Evolutionary conservation across 2,329 filamentous ascomycete species (phyloP), one percentile per base, ranked within the genome.

Genomic region (Pseudonectria buxi): DNA sequence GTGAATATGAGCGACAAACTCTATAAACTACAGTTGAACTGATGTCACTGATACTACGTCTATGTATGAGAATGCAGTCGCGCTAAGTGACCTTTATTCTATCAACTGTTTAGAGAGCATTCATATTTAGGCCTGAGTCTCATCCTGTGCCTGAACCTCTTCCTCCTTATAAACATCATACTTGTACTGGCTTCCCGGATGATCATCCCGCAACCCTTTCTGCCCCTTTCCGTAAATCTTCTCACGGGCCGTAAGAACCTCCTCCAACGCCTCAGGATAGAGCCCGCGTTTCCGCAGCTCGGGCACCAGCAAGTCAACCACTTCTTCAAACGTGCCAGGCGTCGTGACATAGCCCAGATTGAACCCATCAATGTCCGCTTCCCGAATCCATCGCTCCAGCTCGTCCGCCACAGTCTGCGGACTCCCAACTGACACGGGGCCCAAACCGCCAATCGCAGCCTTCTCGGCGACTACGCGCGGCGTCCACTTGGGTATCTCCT

Each of bases 161-260:
- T 77, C 71, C 46, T 80, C 74, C 37, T 69, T 56, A 45, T 80
- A 82, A 2, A 77, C 69, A 46, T 74, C 65, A 45, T 81, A 83
- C 58, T 76, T 79, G 51, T 80, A 83, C 43, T 47, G 55, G 32
- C 68, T 73, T 1, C 77, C 79, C 0, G 63, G 50, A 54, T 83
- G 79, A 54, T 83, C 78, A 43, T 62, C 62, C 26, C 76, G 63
- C 39, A 83, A 50, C 11, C 66, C 61, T 6, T 56, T 65, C 53
- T 81, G 77, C 0, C 78, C 78, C 41, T 63, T 64, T 0, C 77
- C 76, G 53, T 80, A 81, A 0, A 81, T 60, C 57, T 73, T 81
- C 57, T 83, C 78, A 13, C 76, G 59, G 1, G 69, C 68, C 3
- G 72, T 76, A 16, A n/a, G 51, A 46, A 12, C 63, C 58, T 18